A percentile compares a stretch with the other conserved stretches of the same genome.
phyloP scores from a whole-genome alignment of 371 early-diverging fungal species.

The Mucor sp. region DNA sequence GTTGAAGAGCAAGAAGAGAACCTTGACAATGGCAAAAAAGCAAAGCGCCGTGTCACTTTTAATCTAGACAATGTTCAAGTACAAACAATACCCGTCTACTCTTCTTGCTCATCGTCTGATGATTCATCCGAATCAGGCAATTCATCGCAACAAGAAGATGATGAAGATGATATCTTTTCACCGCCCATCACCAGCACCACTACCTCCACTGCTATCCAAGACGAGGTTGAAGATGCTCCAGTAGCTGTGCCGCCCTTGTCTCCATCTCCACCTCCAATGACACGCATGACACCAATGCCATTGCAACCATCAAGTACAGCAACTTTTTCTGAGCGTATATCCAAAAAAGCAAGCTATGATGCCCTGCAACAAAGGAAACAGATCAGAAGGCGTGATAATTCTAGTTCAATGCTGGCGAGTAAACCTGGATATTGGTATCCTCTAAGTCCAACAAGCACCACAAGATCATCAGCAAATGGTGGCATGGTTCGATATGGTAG shows the following conservation, averaged over 20 bases:
- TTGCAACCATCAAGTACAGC: not conserved
- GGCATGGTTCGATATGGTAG: not conserved
- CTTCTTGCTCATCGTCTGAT: constrained; percentile 6
- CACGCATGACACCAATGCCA: not conserved
- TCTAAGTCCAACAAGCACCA: not conserved
- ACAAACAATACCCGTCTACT: constrained; percentile 14
- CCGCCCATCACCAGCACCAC: not conserved
- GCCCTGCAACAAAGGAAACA: constrained; percentile 11
- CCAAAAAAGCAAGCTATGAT: constrained; percentile 20
- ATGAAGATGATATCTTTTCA: not conserved
- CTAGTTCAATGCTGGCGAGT: not conserved
- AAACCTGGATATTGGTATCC: constrained; percentile 27
- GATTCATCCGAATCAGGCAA: not conserved
- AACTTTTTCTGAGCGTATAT: constrained; percentile 11
- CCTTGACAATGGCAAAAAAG: not conserved
- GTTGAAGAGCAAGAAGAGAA: not conserved
- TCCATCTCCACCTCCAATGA: not conserved
- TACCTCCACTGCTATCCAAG: not conserved
- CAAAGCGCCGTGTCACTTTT: constrained; percentile 26
- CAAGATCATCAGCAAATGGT: not conserved
- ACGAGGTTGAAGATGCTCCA: not conserved
- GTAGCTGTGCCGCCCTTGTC: not conserved
- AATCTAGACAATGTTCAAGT: constrained; percentile 18
- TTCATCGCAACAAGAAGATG: not conserved
- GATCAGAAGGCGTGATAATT: constrained; percentile 6